Base-by-base conservation (phyloP, 768 basidiomycete genomes). In the Pisolithus microcarpus region DNA sequence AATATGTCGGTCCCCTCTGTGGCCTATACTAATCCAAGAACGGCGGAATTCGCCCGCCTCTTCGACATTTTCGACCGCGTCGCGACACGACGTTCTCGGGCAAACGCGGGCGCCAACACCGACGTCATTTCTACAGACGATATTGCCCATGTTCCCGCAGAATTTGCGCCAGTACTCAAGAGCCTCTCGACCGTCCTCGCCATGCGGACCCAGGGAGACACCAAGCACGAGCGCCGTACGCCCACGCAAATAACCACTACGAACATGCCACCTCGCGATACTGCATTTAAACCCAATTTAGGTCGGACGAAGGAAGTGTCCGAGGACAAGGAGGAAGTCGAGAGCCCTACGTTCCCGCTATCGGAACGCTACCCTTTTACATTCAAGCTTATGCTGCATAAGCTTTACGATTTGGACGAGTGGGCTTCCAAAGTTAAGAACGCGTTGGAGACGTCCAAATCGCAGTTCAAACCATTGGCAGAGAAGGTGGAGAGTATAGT, bases 351-450 rank as follows among this genome's bases (percentile, higher is more conserved):
- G 36, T 81, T 81, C 52, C 76, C 76, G 5, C 60, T 75, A 5
- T 56, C 34, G 0, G 53, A 57, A 54, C 65, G 68, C 46, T 80
- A 77, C 57, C 72, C 72, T n/a, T 85, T 85, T 66, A 83, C 78
- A 31, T 85, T 84, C 72, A 79, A 76, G 58, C 70, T 80, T 58
- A 84, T 82, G 80, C 62, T 84, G 51, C 80, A 85, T 68, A 78
- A 81, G 61, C 69, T 84, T 11, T 85, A 85, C 63, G 71, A 75
- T 21, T 44, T 77, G 48, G 77, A 79, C 19, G 81, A 82, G 49
- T 85, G 81, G 79, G 72, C 67, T 1, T 68, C 70, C 55, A 80
- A 77, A 61, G 75, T 82, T 48, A 76, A 75, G 60, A 72, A 72
- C 21, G 72, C 76, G 19, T 58, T 83, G 60, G 74, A 78, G 59